Base-by-base conservation (phyloP, 257 asterid genomes). In the Solanum acaule region DNA sequence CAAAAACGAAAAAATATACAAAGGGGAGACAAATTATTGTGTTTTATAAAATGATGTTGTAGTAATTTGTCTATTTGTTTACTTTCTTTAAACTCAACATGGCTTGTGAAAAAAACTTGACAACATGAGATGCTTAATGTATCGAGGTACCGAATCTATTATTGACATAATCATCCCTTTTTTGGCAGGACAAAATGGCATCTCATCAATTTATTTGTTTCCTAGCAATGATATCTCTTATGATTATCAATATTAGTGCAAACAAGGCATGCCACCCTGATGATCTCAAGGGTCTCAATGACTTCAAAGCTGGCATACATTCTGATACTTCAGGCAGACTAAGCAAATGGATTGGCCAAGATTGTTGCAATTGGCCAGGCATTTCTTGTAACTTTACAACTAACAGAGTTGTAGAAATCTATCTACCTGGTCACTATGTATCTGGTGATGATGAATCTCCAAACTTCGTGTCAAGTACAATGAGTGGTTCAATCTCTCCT, bases 321-420 rank as follows among this genome's bases (percentile, higher is more conserved):
- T 70, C 67, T 3, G 98, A 95, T 88, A 23, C 83, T 15, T 93
- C 98, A 0, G 90, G 87, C 29, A 88, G 98, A 40, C 86, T 93
- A 44, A 46, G 63, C 84, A 92, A 12, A 1, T 95, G 96, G 98
- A 82, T 33, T 1, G 96, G 96, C 11, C 25, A 20, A 0, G 42
- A 33, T 81, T 95, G 98, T 89, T 94, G 96, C 93, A 84, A 76
- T 9, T 95, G 98, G 98, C 92, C 85, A 38, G 96, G 96, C 22
- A 89, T 95, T 86, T 67, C 88, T 11, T 94, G 96, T 37, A 88
- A 92, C 91, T 87, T 83, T 63, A 10, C 20, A 10, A 93, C 93
- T 12, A 91, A 92, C 1, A 91, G 96, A 90, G 96, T 95, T 14
- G 93, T 89, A 71, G 75, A 92, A 89, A 70, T 95, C 49, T 90